These are phyloP conservation scores for Eleusine indica DNA, from an alignment of 176 grass and related monocot genomes.

Conservation along the genomic window DNA sequence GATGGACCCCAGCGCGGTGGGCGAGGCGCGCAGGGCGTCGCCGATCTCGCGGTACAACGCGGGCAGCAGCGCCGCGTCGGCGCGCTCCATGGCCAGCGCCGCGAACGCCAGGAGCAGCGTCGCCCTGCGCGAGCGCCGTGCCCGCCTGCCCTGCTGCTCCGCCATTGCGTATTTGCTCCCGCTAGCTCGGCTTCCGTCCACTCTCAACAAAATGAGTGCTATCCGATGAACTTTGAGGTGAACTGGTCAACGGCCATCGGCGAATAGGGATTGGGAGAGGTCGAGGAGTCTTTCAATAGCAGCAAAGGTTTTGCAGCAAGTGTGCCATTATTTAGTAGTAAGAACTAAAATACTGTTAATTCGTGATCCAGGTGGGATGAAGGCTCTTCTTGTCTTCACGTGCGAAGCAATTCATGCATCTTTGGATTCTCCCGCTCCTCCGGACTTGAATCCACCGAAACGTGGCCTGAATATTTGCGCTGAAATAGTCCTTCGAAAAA, in stretches of 20 bases:
- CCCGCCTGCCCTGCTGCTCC: conserved; percentile 28
- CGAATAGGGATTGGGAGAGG: background rate
- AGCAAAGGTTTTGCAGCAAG: conserved; percentile 34
- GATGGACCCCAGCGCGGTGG: too few species aligned
- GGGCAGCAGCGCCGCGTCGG: conserved; percentile 84
- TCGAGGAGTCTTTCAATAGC: conserved; percentile 21
- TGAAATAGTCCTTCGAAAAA: too few species aligned
- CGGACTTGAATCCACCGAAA: background rate
- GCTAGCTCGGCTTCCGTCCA: background rate
- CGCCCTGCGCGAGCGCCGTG: conserved; percentile 21
- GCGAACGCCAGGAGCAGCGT: conserved; percentile 67
- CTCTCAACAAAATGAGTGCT: background rate
- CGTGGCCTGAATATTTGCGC: background rate
- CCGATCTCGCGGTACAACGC: conserved; percentile 86
- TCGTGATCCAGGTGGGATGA: background rate
- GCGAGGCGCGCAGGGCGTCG: conserved; percentile 57
- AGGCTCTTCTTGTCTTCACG: background rate
- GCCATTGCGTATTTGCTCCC: conserved; percentile 4
- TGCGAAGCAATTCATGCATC: background rate
- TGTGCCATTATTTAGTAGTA: background rate
- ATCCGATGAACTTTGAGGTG: background rate
- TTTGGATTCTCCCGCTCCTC: too few species aligned
- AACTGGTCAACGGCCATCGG: background rate
- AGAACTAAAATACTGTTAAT: background rate
- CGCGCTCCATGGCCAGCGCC: conserved; percentile 81